Evolutionary conservation across 2,329 filamentous ascomycete species (phyloP), one percentile per base, ranked within the genome.

Genomic region (Corynespora cassiicola): DNA sequence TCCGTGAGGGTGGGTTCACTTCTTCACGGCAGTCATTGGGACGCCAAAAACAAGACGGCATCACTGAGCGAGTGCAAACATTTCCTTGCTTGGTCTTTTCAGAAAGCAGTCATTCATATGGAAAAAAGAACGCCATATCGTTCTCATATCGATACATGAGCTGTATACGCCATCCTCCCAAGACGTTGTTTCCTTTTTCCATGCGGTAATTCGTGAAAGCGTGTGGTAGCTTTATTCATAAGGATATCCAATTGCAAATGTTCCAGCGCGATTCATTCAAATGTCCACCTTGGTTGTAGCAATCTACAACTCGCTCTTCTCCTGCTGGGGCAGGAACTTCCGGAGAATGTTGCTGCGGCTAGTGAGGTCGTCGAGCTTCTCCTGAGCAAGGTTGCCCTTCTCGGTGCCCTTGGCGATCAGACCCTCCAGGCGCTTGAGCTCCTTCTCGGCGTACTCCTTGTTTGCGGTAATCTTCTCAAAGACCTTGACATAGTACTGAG

Each of bases 401-500:
- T 82, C 80, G 48, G 96, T 89, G 48, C 91, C 90, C 82, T 95
- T 96, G 72, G 82, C 80, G 48, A 96, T 75, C 54, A 97, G 81
- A 54, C 86, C 84, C 57, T 89, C 80, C 47, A 97, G 78, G 50
- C 92, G 82, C 45, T 84, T 79, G 48, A 91, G 76, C 78, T 97
- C 92, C 83, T 96, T 97, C 65, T 82, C 75, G 31, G 84, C 89
- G 64, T 89, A 96, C 35, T 77, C 85, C 46, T 87, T 78, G 73
- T 87, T 95, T 69, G 85, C 78, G 65, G 76, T 78, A 50, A 94
- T 75, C 83, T 96, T 97, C 67, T 88, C 82, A 45, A 94, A 87
- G 37, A 95, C 90, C 68, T 88, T 89, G 68, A 94, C 78, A 71
- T 99, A 97, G 81, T 99, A 99, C 72, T 91, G 81, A 30, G 89